These are phyloP conservation scores for Parascedosporium putredinis DNA, from an alignment of 2,329 filamentous ascomycete genomes.

Conservation along the genomic window DNA sequence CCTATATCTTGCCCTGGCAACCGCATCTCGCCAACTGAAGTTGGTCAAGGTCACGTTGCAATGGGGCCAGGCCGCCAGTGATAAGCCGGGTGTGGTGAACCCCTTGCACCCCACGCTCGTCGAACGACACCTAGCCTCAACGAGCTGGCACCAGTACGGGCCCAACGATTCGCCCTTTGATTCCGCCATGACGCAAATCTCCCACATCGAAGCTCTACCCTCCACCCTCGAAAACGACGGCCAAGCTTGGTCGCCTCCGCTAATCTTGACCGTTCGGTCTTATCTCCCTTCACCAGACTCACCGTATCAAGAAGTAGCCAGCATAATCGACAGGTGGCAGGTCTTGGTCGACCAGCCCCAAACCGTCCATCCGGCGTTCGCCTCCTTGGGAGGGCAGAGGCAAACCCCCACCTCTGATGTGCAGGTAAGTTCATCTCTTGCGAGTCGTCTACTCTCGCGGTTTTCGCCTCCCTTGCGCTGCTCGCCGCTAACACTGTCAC, in stretches of 20 bases:
- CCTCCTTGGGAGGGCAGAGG: constrained; percentile 57
- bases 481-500: background rate
- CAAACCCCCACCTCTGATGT: constrained; percentile 33
- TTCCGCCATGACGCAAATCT: constrained; percentile 51
- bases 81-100: constrained; percentile 40
- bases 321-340: constrained; percentile 76
- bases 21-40: constrained; percentile 60
- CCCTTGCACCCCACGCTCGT: constrained; percentile 41
- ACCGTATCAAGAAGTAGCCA: constrained; percentile 56
- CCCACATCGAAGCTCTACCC: constrained; percentile 65
- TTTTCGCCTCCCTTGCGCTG: too few species aligned
- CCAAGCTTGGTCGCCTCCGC: constrained; percentile 45
- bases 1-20: constrained; percentile 48
- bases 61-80: constrained; percentile 56
- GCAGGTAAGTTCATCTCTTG: constrained; percentile 2
- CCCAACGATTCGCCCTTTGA: constrained; percentile 32
- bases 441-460: too few species aligned
- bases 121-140: constrained; percentile 45
- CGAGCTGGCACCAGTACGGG: constrained; percentile 45
- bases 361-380: constrained; percentile 63
- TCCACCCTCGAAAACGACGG: constrained; percentile 48
- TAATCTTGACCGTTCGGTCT: constrained; percentile 65
- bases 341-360: constrained; percentile 57
- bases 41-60: constrained; percentile 63
- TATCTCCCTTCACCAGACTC: constrained; percentile 41